Evolutionary conservation across 176 grass and related monocot species (phyloP), one percentile per base, ranked within the genome.

Genomic region (Rhipidocladum racemiflorum): DNA sequence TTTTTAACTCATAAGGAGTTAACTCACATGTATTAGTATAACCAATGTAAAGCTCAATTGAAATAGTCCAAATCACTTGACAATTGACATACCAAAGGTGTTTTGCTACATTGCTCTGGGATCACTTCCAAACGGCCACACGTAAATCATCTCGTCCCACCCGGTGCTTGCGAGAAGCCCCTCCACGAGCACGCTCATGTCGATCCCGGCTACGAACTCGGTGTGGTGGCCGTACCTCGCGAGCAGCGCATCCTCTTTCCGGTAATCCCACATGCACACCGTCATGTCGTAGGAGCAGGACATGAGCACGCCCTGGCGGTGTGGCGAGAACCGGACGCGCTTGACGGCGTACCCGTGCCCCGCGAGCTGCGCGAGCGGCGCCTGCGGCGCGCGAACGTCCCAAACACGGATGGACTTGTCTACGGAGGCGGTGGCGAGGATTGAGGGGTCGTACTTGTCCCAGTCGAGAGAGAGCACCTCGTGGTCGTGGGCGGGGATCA

Each of bases 241-340:
- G 29, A 93, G 82, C 40, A 88, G 78, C 1, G 91, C 78, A 23
- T 97, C 91, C 66, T 97, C 94, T 43, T 75, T 84, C 14, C 87
- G 81, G 59, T 91, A 93, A 75, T 97, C 94, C 94, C 94, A 97
- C 81, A 97, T 82, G 68, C 89, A 87, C n/a, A 97, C 91, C 5
- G 94, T 89, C 94, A 97, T 97, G 78, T 97, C 89, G 38, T 97
- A 97, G 76, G 94, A 97, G 81, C 91, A 89, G 51, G 91, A 91
- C 74, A 97, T 63, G 46, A 97, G 82, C 32, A 97, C 7, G 8
- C 84, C 92, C 79, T 97, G 91, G 6, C 81, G 79, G 70, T 93
- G 94, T n/a, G 91, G 94, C 1, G 94, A 97, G 74, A 97, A 97
- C 45, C 70, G 77, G 46, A 97, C 82, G 39, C 84, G 87, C 78